These are phyloP conservation scores for Microascus cirrosus DNA, from an alignment of 2,329 filamentous ascomycete species.

Conservation along the genomic window DNA sequence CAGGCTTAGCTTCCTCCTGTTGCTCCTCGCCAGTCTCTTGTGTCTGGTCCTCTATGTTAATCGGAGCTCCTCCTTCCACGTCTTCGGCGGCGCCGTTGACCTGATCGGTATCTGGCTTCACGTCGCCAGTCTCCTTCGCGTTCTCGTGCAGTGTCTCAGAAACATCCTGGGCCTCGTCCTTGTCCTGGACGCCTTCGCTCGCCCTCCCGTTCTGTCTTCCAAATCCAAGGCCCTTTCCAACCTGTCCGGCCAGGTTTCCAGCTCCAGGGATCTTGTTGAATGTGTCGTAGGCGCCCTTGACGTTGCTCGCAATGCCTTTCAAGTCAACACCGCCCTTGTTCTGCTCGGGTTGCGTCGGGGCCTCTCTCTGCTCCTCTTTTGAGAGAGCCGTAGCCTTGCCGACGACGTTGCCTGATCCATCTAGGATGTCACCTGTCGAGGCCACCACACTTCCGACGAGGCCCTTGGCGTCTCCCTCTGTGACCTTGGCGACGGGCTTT, in stretches of 20 bases:
- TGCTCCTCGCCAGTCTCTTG: background rate
- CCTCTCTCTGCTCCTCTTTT: slow-evolving; percentile 13
- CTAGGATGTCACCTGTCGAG: slow-evolving; percentile 21
- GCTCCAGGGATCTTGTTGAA: background rate
- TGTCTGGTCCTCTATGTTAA: background rate
- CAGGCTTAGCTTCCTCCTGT: background rate
- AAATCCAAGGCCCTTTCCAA: slow-evolving; percentile 7
- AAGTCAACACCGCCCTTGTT: background rate
- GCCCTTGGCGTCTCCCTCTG: slow-evolving; percentile 26
- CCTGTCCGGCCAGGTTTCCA: background rate
- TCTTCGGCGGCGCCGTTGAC: background rate
- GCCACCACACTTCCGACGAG: slow-evolving; percentile 28
- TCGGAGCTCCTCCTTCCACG: background rate
- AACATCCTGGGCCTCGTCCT: slow-evolving; percentile 17
- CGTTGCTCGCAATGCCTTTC: background rate
- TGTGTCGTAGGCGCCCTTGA: background rate
- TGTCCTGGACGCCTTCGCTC: background rate
- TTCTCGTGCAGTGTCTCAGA: background rate
- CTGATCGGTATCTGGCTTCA: too few species aligned
- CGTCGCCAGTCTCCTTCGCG: background rate
- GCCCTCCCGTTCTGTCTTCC: slow-evolving; percentile 11
- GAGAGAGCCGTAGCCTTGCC: slow-evolving; percentile 46
- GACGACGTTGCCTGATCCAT: slow-evolving; percentile 25
- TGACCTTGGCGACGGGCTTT: slow-evolving; percentile 29
- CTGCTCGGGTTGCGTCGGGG: background rate